These are phyloP conservation scores for Aspergillus latus DNA, from an alignment of 2,329 filamentous ascomycete genomes.

Conservation along the genomic window DNA sequence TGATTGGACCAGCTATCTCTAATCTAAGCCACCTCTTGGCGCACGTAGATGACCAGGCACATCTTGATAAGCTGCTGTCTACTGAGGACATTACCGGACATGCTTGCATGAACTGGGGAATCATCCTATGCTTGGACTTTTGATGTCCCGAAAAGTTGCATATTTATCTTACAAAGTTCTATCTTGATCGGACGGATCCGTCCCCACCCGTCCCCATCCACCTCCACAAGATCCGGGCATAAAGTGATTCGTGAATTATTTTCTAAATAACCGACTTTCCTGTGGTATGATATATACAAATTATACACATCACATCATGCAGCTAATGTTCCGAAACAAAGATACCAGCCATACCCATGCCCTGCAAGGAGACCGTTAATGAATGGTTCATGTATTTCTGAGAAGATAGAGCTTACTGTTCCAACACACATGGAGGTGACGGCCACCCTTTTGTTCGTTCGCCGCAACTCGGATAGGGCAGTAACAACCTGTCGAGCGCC, in stretches of 20 bases:
- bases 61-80: background rate
- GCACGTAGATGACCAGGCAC: background rate
- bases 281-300: slow-evolving; percentile 8
- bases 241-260: background rate
- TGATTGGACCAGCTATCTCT: slow-evolving; percentile 2
- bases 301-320: background rate
- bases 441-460: slow-evolving; percentile 75
- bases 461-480: slow-evolving; percentile 78
- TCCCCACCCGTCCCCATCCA: background rate
- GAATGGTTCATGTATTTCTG: background rate
- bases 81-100: too few species aligned
- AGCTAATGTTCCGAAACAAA: slow-evolving; percentile 79
- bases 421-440: slow-evolving; percentile 93
- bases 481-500: slow-evolving; percentile 89
- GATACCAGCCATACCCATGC: slow-evolving; percentile 80
- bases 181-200: background rate
- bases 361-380: slow-evolving; percentile 24
- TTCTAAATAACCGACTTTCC: background rate
- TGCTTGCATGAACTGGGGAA: too few species aligned
- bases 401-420: slow-evolving; percentile 61
- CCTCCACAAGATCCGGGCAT: background rate
- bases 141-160: too few species aligned
- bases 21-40: slow-evolving; percentile 6
- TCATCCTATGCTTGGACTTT: too few species aligned
- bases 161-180: background rate